Conservation (phyloP, 2,329 filamentous ascomycete genomes). For the Neofusicoccum sp. region DNA sequence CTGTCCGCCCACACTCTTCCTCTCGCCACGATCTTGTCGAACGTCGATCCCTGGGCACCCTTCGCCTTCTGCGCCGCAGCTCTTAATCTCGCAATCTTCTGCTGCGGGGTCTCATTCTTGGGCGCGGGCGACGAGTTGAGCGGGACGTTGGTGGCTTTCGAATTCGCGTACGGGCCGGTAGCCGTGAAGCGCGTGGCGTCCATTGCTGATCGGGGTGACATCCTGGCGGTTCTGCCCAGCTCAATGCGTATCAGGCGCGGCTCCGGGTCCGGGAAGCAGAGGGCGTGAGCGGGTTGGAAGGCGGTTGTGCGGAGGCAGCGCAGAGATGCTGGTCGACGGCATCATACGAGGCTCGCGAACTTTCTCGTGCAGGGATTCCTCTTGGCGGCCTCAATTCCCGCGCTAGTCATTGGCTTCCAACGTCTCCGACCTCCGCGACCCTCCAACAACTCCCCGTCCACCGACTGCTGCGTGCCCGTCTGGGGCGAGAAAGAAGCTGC, state of each 20-base stretch:
- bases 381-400: not conserved
- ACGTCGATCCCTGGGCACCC: slow-evolving; percentile 53
- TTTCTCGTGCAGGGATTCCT: slow-evolving; percentile 20
- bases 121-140: slow-evolving; percentile 46
- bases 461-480: not conserved
- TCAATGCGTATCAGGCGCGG: slow-evolving; percentile 11
- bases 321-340: slow-evolving; percentile 4
- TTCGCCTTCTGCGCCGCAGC: slow-evolving; percentile 52
- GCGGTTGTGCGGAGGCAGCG: slow-evolving; percentile 13
- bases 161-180: slow-evolving; percentile 69
- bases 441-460: not conserved
- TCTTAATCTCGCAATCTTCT: slow-evolving; percentile 56
- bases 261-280: not conserved
- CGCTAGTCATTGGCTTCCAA: not conserved
- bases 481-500: not conserved
- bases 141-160: slow-evolving; percentile 52
- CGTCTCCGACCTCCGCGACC: not conserved
- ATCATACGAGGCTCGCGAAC: slow-evolving; percentile 17
- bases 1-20: slow-evolving; percentile 62
- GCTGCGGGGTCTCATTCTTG: slow-evolving; percentile 54
- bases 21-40: slow-evolving; percentile 57
- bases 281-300: not conserved
- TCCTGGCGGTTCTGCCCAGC: slow-evolving; percentile 20
- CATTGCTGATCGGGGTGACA: slow-evolving; percentile 68
- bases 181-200: slow-evolving; percentile 80